A percentile compares a stretch with the other conserved stretches of the same genome.
Conservation (phyloP, 2,329 filamentous ascomycete species). For the Akanthomyces lecanii region DNA sequence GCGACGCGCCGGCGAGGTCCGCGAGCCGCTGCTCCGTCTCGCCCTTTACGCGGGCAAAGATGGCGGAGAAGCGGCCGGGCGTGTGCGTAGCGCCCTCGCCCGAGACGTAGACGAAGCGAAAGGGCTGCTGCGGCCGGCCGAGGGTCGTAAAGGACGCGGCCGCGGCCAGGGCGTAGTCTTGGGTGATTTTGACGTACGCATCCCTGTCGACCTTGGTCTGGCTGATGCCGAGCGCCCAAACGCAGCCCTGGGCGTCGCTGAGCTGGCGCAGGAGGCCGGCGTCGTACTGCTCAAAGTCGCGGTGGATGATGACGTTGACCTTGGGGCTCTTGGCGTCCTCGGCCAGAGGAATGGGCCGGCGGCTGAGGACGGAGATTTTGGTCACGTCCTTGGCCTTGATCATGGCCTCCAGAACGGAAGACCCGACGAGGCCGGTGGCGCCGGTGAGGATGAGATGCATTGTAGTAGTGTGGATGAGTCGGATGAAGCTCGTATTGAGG, state of each 20-base stretch:
- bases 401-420: slow-evolving; percentile 57
- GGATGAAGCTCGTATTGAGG: too few species aligned
- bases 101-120: slow-evolving; percentile 70
- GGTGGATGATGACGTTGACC: slow-evolving; percentile 62
- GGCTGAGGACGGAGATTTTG: slow-evolving; percentile 64
- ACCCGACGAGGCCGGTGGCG: slow-evolving; percentile 64
- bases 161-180: slow-evolving; percentile 60
- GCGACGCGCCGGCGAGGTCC: slow-evolving; percentile 40
- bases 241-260: slow-evolving; percentile 60
- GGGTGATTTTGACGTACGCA: slow-evolving; percentile 66
- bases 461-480: neutral
- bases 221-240: slow-evolving; percentile 70
- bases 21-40: slow-evolving; percentile 58
- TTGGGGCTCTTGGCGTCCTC: slow-evolving; percentile 54
- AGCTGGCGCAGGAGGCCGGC: slow-evolving; percentile 54
- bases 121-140: slow-evolving; percentile 41
- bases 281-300: slow-evolving; percentile 61
- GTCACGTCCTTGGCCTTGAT: slow-evolving; percentile 50
- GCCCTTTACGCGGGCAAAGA: slow-evolving; percentile 64
- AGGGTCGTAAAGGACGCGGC: slow-evolving; percentile 55
- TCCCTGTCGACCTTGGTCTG: slow-evolving; percentile 56
- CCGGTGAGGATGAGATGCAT: slow-evolving; percentile 66
- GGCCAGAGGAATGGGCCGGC: slow-evolving; percentile 60
- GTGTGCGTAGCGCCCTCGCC: slow-evolving; percentile 56
- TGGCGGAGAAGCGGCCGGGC: slow-evolving; percentile 51